Base-by-base conservation (phyloP, 2,329 filamentous ascomycete genomes). In the Penicillium sumatraense region DNA sequence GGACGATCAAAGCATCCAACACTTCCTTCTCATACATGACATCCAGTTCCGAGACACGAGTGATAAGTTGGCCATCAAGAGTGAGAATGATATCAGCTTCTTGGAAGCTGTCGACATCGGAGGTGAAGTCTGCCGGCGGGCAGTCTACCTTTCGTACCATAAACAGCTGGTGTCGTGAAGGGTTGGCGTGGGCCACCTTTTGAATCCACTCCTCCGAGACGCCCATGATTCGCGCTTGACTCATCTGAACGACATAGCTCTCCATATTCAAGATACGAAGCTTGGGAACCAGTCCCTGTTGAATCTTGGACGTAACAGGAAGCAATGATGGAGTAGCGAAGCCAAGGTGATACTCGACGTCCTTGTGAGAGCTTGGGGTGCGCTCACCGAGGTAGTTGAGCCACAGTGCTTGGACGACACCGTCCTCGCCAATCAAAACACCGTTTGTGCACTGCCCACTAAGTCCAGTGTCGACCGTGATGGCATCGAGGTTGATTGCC, bases 301-400 rank as follows among this genome's bases (percentile, higher is more conserved):
- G 91, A 58, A 99, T 91, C 71, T 96, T 87, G 18, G 88, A 84
- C 38, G 97, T 83, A n/a, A 99, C 89, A 0, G 93, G 92, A 1
- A 97, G 83, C 10, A 99, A 80, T 14, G 91, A 92, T 3, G 93
- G 91, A 0, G 93, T 96, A 14, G 91, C 89, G 51, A 98, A 84
- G 47, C 95, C 95, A 5, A 99, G 87, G 69, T 98, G 93, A 68
- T 99, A 99, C 74, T 99, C 95, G 61, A 96, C 90, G 66, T 99
- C 95, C 62, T 96, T 90, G 64, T 91, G 87, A 53, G 85, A 89
- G 68, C 87, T 87, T 1, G 86, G 82, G 5, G 86, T 89, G 29
- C 93, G 88, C 76, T 99, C 95, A 46, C 95, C 95, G 1, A 99
- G 86, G 72, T 99, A 99, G 6, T 93, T 97, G 51, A 99, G 81